Conservation (phyloP, 306 rosid species). For the Cucumis cinereus region DNA sequence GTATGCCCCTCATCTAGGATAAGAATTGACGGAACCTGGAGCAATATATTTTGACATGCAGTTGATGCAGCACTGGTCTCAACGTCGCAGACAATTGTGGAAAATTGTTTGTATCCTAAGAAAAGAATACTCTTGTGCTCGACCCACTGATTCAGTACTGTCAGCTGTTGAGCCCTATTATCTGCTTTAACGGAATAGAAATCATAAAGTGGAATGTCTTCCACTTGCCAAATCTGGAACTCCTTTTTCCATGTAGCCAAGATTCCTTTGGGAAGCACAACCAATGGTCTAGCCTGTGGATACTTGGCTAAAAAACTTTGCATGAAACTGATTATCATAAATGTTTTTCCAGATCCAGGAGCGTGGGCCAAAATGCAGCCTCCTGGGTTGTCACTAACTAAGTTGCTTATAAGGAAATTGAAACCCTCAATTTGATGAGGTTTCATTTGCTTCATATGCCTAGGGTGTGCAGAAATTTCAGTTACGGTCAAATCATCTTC, state of each 20-base stretch:
- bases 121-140: constrained; percentile 68
- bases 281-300: constrained; percentile 75
- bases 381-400: constrained; percentile 68
- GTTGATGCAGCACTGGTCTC: constrained; percentile 21
- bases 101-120: constrained; percentile 85
- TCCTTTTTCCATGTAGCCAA: constrained; percentile 85
- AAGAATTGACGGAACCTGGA: constrained; percentile 63
- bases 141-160: constrained; percentile 66
- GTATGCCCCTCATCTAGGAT: constrained; percentile 95
- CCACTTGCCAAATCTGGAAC: constrained; percentile 85
- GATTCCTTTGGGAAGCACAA: constrained; percentile 94
- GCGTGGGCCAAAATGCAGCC: constrained; percentile 97
- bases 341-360: constrained; percentile 95
- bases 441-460: constrained; percentile 80
- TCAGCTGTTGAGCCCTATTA: constrained; percentile 47
- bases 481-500: constrained; percentile 33
- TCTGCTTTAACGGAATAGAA: constrained; percentile 78
- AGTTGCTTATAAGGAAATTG: constrained; percentile 75
- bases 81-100: constrained; percentile 54
- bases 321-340: constrained; percentile 94
- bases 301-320: constrained; percentile 89
- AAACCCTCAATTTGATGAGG: constrained; percentile 90
- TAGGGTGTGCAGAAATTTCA: constrained; percentile 67
- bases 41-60: constrained; percentile 57
- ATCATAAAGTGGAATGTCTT: constrained; percentile 66